These are phyloP conservation scores for Capronia americana DNA, from an alignment of 2,329 filamentous ascomycete genomes.

Conservation along the genomic window DNA sequence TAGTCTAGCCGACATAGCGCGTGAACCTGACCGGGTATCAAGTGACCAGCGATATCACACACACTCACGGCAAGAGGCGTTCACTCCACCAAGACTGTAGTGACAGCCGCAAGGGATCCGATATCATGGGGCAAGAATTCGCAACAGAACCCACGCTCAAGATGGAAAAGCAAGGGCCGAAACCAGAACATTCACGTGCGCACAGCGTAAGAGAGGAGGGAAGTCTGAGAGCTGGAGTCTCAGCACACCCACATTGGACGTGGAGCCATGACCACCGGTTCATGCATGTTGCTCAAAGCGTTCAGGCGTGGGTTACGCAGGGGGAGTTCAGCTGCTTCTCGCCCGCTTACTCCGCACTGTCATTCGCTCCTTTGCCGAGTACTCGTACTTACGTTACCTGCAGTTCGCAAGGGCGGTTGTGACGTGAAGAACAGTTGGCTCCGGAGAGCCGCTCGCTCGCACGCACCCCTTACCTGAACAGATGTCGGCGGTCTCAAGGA, in stretches of 20 bases:
- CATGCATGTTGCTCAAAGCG: slow-evolving; percentile 25
- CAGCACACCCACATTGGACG: slow-evolving; percentile 21
- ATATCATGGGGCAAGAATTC: not conserved
- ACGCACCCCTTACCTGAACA: not conserved
- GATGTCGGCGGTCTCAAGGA: not conserved
- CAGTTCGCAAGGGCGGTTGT: slow-evolving; percentile 6
- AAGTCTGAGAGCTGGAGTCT: not conserved
- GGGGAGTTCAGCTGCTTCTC: not conserved
- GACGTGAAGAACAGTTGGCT: not conserved
- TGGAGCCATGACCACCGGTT: slow-evolving; percentile 18
- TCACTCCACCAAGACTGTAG: not conserved
- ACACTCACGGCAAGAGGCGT: not conserved
- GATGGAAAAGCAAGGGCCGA: too few species aligned
- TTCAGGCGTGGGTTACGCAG: slow-evolving; percentile 16
- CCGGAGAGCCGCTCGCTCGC: not conserved
- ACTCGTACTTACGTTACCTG: not conserved
- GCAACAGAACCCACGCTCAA: not conserved
- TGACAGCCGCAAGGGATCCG: not conserved
- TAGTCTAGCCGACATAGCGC: not conserved
- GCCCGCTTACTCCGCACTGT: not conserved
- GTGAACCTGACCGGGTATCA: not conserved
- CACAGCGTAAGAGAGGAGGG: not conserved
- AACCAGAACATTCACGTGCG: not conserved
- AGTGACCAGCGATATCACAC: not conserved
- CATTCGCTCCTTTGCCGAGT: not conserved